A percentile compares a stretch with the other conserved stretches of the same genome.
Conservation (phyloP, 345 rosid species). For the Camelina neglecta region DNA sequence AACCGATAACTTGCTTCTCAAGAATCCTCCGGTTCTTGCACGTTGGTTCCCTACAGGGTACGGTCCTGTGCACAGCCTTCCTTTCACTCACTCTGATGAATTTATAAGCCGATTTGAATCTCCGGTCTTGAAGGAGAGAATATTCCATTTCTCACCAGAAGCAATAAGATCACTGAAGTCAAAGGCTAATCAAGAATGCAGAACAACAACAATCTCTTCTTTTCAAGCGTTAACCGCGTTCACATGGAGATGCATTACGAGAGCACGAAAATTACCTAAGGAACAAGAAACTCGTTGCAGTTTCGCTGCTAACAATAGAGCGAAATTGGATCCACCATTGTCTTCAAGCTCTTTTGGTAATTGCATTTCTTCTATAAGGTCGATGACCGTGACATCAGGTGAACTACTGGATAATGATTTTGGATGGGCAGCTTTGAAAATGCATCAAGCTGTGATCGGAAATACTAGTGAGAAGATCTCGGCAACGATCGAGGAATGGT, state of each 20-base stretch:
- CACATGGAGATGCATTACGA: slow-evolving; percentile 58
- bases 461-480: slow-evolving; percentile 44
- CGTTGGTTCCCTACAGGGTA: slow-evolving; percentile 65
- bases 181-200: slow-evolving; percentile 54
- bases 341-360: slow-evolving; percentile 61
- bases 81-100: slow-evolving; percentile 47
- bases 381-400: slow-evolving; percentile 34
- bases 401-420: slow-evolving; percentile 53
- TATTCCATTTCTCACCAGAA: slow-evolving; percentile 63
- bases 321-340: slow-evolving; percentile 55
- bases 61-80: slow-evolving; percentile 50
- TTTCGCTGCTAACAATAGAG: slow-evolving; percentile 52
- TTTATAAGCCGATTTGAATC: slow-evolving; percentile 51
- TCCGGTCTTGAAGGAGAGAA: slow-evolving; percentile 53
- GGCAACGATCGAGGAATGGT: slow-evolving; percentile 46
- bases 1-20: slow-evolving; percentile 24
- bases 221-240: slow-evolving; percentile 63
- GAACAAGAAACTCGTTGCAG: slow-evolving; percentile 49
- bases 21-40: slow-evolving; percentile 48
- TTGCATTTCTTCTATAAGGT: slow-evolving; percentile 46
- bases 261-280: slow-evolving; percentile 43
- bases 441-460: slow-evolving; percentile 54
- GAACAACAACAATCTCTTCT: slow-evolving; percentile 58
- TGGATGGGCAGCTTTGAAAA: slow-evolving; percentile 65
- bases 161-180: slow-evolving; percentile 54